Percentiles rank a stretch among this genome's conserved stretches.
Conservation (phyloP, 345 rosid species). For the Gossypium raimondii region DNA sequence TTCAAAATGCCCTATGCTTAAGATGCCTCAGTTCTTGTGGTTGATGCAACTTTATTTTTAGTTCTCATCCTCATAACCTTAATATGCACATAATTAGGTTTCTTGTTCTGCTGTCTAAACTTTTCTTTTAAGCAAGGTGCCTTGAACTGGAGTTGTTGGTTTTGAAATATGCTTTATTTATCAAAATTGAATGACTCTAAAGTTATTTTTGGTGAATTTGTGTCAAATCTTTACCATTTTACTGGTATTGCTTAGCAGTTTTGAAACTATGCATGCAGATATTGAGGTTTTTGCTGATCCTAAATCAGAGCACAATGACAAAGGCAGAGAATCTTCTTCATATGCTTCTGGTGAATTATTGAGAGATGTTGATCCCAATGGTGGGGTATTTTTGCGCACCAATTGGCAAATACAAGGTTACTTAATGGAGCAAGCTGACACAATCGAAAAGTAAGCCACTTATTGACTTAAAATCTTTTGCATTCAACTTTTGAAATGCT, state of each 20-base stretch:
- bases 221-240: neutral
- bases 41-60: neutral
- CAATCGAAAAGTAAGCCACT: slow-evolving; percentile 65
- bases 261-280: slow-evolving; percentile 45
- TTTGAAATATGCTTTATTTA: neutral
- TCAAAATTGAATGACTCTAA: neutral
- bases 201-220: neutral
- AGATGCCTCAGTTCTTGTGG: neutral
- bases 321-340: slow-evolving; percentile 39
- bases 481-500: slow-evolving; percentile 3
- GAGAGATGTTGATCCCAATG: slow-evolving; percentile 31
- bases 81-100: neutral
- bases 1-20: neutral
- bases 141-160: neutral
- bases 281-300: slow-evolving; percentile 42
- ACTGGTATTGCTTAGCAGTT: neutral
- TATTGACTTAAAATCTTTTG: neutral
- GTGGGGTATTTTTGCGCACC: slow-evolving; percentile 61
- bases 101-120: neutral
- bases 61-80: neutral
- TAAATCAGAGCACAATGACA: slow-evolving; percentile 39
- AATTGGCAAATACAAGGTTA: slow-evolving; percentile 85
- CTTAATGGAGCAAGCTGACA: slow-evolving; percentile 82
- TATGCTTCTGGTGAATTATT: slow-evolving; percentile 35
- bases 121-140: neutral